Base-by-base conservation (phyloP, 441 rosid genomes). In the Omphalea diandra region DNA sequence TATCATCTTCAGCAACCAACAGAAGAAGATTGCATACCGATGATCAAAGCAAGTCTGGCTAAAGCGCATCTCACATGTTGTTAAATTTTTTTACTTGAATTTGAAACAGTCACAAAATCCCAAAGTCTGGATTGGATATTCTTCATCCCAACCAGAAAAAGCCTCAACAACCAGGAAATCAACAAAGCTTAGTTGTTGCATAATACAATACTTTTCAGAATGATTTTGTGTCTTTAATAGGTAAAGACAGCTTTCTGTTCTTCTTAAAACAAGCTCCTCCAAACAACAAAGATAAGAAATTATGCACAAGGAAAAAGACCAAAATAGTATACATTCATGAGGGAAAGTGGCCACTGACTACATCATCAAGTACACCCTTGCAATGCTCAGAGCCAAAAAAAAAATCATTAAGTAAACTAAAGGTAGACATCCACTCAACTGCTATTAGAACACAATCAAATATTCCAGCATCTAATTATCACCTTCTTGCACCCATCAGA, bases 1-100 rank as follows among this genome's bases (percentile, higher is more conserved):
- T 43, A 44, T 55, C 59, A 29, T 53, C 29, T 10, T 53, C 27
- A 55, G 59, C 59, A 55, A 55, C 59, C 18, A 11, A 27, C 59
- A 3, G 35, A n/a, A 5, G 35, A 15, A 29, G 59, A n/a, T 33
- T 10, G 18, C 59, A 54, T 14, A 1, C 35, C 59, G 27, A 26
- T 11, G 18, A 54, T n/a, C 8, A 54, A 26, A 27, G 7, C 35
- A 54, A 54, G 6, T 53, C n/a, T n/a, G n/a, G n/a, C n/a, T n/a
- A n/a, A n/a, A n/a, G n/a, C n/a, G n/a, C n/a, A n/a, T n/a, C n/a
- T n/a, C n/a, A 50, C 3, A 50, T 50, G 52, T 46, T 17, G 20
- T 46, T 46, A 12, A 15, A 46, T 4, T 46, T 3, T 35, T 35
- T 35, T 3, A 35, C 38, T 35, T 3, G n/a, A n/a, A n/a, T n/a